Evolutionary conservation across 108 stramenopile species (phyloP), one percentile per base, ranked within the genome.

Genomic region (Aureococcus anophagefferens): DNA sequence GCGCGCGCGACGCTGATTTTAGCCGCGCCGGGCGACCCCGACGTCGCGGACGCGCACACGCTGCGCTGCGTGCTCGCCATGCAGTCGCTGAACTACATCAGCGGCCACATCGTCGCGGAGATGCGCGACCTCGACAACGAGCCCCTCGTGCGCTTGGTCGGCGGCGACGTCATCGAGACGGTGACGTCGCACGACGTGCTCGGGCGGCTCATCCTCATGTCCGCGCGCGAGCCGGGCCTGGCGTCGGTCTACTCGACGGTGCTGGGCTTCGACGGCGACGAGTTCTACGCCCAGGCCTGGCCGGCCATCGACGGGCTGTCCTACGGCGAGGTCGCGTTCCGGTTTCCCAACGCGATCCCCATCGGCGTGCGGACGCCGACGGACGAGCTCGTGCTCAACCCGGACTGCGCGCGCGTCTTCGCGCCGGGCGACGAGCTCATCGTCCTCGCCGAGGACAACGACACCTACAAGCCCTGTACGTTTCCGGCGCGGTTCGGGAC

Each of bases 361-460:
- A 69, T 84, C 33, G 83, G 83, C 15, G 64, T 84, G 30, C 81
- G 69, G 59, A 64, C 64, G 31, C 62, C 71, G 63, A 76, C 72
- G 9, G 33, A 69, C 1, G n/a, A n/a, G n/a, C 44, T 81, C 13
- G 32, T 68, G 30, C 68, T 84, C 71, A 84, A 84, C 70, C 83
- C 83, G 18, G 66, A 74, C 29, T 74, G 79, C 66, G 78, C 75
- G 16, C 66, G 66, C 59, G 46, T 65, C 51, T 32, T 84, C 35
- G 29, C 70, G 15, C 67, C 75, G 62, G 83, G 83, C 9, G 83
- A 84, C 62, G 65, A 66, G 69, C 71, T 84, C 31, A 33, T 81
- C 0, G 77, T 77, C 59, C 33, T 84, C n/a, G 83, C 83, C 14
- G 83, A 84, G 69, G 83, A 84, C 62, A 77, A 84, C 63, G 83